Percentiles rank a stretch among this genome's conserved stretches.
Evolutionary conservation across 108 stramenopile species (phyloP).

Genomic region (Aurantiochytrium sp.): DNA sequence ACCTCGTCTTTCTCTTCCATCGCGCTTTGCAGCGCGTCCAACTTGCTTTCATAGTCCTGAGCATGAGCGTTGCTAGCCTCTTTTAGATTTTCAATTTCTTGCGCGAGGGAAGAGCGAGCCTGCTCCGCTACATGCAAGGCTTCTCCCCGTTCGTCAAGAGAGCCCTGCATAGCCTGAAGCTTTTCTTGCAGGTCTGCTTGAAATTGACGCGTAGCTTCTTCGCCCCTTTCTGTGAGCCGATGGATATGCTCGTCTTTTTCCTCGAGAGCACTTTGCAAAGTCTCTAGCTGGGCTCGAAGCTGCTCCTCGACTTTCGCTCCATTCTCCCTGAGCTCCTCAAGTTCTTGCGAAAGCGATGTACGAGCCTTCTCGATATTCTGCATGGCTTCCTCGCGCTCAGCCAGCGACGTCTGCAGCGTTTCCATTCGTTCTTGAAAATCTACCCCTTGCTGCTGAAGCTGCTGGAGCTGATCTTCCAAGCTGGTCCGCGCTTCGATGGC

Average conservation of each 20-base stretch:
- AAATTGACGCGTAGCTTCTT: neutral
- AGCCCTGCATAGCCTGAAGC: neutral
- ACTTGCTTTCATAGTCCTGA: neutral
- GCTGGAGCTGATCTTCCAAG: neutral
- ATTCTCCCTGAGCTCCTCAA: neutral
- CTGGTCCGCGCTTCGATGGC: neutral
- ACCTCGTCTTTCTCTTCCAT: neutral
- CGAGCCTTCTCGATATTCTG: neutral
- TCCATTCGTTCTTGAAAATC: neutral
- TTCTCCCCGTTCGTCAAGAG: neutral
- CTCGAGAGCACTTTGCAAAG: neutral
- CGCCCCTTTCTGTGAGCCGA: neutral
- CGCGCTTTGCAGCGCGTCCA: neutral
- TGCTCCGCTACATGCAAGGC: too few relatives aligned
- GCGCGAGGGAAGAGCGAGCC: too few relatives aligned
- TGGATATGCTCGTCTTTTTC: neutral
- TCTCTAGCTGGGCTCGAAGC: neutral
- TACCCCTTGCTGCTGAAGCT: neutral
- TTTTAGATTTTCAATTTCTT: too few relatives aligned
- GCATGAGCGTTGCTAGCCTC: neutral
- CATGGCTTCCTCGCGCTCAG: neutral
- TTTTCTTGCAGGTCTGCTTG: neutral
- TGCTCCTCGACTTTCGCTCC: neutral
- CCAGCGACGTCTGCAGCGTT: neutral
- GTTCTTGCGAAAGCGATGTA: neutral